Base-by-base conservation (phyloP, 345 rosid species). In the Hirschfeldia incana region DNA sequence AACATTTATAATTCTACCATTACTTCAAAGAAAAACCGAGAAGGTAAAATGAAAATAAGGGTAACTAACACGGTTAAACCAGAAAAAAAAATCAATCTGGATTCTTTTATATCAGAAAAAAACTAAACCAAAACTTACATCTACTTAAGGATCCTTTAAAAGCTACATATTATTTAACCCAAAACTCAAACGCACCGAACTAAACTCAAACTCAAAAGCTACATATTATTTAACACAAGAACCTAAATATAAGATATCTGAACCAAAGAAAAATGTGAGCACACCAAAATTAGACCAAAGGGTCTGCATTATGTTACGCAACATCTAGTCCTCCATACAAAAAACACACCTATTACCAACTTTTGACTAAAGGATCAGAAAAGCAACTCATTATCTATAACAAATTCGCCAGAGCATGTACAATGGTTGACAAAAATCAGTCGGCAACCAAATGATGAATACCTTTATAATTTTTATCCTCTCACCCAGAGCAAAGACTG, bases 401-500 rank as follows among this genome's bases (percentile, higher is more conserved):
- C 1, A 3, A 59, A 46, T 29, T 39, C 15, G 12, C 58, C 62
- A 55, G 39, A 73, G 70, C 17, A 59, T 66, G 65, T 61, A 61
- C 42, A 73, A 46, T 44, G 74, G 59, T 51, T 8, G 30, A 49
- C n/a, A 11, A 49, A 57, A 68, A 4, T 27, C n/a, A 68, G 63
- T 36, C 30, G 36, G 51, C n/a, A 69, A 69, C 51, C 27, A 1
- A 55, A 66, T 34, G 65, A 71, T 66, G 58, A 28, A 64, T 83
- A 93, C 98, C 98, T 95, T 95, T 80, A 95, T 87, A 83, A 95
- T 85, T 72, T 87, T 91, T 75, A 91, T 87, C 86, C 98, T 87
- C 69, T 93, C 98, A 75, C 99, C 98, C 81, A 95, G 76, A 59
- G 98, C 97, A 93, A 82, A 95, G 70, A 93, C 97, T 37, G 98